Evolutionary conservation across 2,329 filamentous ascomycete genomes (phyloP).

Genomic region (Colletotrichum tropicale): DNA sequence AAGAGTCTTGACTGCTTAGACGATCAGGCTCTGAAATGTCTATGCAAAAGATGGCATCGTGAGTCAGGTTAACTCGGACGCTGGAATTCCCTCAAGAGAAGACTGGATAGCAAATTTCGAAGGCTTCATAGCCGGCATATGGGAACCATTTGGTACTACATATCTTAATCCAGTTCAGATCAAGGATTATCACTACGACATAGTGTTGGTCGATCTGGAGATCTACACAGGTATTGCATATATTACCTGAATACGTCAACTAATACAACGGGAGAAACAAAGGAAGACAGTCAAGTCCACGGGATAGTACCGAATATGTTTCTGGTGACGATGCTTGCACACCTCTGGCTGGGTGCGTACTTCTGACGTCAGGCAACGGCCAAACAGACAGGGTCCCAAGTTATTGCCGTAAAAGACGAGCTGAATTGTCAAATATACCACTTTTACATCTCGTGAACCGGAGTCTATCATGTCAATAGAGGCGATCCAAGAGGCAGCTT

Average conservation of each 20-base stretch:
- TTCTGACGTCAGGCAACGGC: background rate
- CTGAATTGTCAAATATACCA: background rate
- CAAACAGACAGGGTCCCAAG: background rate
- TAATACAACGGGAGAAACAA: background rate
- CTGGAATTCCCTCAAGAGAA: background rate
- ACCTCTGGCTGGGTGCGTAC: fast-evolving
- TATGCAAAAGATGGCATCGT: too few species aligned
- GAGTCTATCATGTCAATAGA: too few species aligned
- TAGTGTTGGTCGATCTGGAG: background rate
- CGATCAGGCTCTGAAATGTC: too few species aligned
- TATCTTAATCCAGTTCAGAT: background rate
- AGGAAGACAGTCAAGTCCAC: background rate
- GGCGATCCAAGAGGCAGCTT: background rate
- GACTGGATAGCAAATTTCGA: fast-evolving
- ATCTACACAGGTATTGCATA: background rate
- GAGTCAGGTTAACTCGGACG: too few species aligned
- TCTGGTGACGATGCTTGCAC: background rate
- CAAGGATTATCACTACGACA: background rate
- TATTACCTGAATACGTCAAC: background rate
- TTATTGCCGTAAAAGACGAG: background rate
- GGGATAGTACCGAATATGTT: background rate
- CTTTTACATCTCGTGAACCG: background rate
- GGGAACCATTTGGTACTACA: background rate
- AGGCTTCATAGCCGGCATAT: background rate
- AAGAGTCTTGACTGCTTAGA: too few species aligned